Conservation (phyloP, 148 eudicot genomes). For the Rhododendron vialii region DNA sequence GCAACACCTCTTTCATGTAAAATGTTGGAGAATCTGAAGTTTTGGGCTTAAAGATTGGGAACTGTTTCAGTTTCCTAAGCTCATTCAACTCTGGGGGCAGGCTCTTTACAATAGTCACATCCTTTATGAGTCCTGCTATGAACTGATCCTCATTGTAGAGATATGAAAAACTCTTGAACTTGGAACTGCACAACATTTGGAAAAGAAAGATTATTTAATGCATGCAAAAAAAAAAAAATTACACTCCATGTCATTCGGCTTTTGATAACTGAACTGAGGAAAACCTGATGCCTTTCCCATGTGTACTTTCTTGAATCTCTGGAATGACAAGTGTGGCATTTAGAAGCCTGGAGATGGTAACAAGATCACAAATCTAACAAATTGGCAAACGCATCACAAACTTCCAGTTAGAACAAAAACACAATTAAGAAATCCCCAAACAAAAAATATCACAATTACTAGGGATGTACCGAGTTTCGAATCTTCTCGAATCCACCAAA, state of each 20-base stretch:
- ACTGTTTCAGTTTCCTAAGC: slow-evolving; percentile 61
- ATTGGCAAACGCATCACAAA: slow-evolving; percentile 21
- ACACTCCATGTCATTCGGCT: slow-evolving; percentile 2
- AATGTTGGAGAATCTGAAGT: slow-evolving; percentile 53
- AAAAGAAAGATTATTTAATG: slow-evolving; percentile 13
- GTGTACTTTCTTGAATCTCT: slow-evolving; percentile 82
- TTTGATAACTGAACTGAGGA: slow-evolving; percentile 12
- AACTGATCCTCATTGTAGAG: slow-evolving; percentile 85
- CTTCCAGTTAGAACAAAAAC: slow-evolving; percentile 4
- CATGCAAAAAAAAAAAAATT: slow-evolving; percentile 7
- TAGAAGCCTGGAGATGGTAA: slow-evolving; percentile 74
- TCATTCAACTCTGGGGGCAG: slow-evolving; percentile 68
- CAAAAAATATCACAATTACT: slow-evolving; percentile 8
- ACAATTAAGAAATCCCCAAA: neutral
- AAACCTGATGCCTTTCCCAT: slow-evolving; percentile 83
- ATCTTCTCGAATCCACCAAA: slow-evolving; percentile 93
- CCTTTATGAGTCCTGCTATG: slow-evolving; percentile 62
- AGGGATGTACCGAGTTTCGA: slow-evolving; percentile 59
- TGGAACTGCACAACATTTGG: slow-evolving; percentile 51
- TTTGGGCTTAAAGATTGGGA: slow-evolving; percentile 73
- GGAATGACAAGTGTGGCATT: slow-evolving; percentile 97
- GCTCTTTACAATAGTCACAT: slow-evolving; percentile 62
- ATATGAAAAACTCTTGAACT: slow-evolving; percentile 83
- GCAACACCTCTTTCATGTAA: slow-evolving; percentile 67
- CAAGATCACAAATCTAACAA: slow-evolving; percentile 91